A percentile compares a stretch with the other conserved stretches of the same genome.
Conservation (phyloP, 2,329 filamentous ascomycete species). For the Mycogone perniciosa region DNA sequence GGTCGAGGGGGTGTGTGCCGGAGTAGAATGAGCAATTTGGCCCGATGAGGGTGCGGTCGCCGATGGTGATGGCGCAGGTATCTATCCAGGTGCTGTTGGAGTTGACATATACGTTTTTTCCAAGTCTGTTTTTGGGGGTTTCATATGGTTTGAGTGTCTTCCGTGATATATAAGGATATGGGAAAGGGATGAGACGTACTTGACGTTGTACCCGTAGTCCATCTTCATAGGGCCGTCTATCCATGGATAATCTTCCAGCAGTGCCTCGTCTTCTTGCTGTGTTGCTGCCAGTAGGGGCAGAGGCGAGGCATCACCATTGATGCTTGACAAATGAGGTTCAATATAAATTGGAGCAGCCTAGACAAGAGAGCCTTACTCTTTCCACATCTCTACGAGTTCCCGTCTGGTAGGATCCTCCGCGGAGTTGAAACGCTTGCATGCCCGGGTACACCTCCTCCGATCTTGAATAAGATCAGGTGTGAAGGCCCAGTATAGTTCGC, state of each 20-base stretch:
- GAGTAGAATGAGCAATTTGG: slow-evolving; percentile 73
- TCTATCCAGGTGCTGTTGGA: slow-evolving; percentile 71
- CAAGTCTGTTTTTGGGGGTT: slow-evolving; percentile 51
- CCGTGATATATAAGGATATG: not conserved
- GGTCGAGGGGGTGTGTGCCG: slow-evolving; percentile 72
- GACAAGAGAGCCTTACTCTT: slow-evolving; percentile 44
- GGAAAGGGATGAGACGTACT: slow-evolving; percentile 25
- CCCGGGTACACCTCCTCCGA: slow-evolving; percentile 52
- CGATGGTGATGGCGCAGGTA: slow-evolving; percentile 67
- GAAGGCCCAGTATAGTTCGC: slow-evolving; percentile 68
- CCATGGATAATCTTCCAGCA: slow-evolving; percentile 59
- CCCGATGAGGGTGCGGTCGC: slow-evolving; percentile 69
- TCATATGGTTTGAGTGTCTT: not conserved
- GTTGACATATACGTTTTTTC: slow-evolving; percentile 67
- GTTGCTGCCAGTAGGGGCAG: slow-evolving; percentile 53
- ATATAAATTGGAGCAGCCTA: not conserved
- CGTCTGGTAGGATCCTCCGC: slow-evolving; percentile 53
- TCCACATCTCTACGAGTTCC: slow-evolving; percentile 59
- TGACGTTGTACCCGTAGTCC: slow-evolving; percentile 76
- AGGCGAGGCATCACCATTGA: slow-evolving; percentile 45
- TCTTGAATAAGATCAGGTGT: slow-evolving; percentile 58
- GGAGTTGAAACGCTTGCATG: slow-evolving; percentile 57
- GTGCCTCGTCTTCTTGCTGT: slow-evolving; percentile 54
- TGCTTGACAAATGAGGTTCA: not conserved
- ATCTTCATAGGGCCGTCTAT: slow-evolving; percentile 61